Percentiles rank a stretch among this genome's conserved stretches.
Evolutionary conservation across 345 rosid genomes (phyloP).

Genomic region (Nasturtium officinale): DNA sequence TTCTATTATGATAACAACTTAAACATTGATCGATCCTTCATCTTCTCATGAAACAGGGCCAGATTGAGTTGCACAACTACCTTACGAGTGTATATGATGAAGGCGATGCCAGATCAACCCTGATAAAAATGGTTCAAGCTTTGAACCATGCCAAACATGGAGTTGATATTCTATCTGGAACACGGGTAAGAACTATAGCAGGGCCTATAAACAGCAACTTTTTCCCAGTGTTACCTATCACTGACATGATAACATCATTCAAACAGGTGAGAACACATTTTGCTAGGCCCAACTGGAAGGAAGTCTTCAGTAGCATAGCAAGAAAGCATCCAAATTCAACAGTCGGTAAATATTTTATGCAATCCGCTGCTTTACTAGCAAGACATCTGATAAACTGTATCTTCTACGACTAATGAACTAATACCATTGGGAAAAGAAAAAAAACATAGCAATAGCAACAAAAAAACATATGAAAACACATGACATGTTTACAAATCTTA

Average conservation of each 20-base stretch:
- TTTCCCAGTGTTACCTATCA: conserved; percentile 6
- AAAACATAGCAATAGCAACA: background rate
- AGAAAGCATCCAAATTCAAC: conserved; percentile 81
- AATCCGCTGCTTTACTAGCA: conserved; percentile 15
- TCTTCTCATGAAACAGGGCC: conserved; percentile 58
- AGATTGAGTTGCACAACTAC: conserved; percentile 92
- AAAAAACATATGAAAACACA: background rate
- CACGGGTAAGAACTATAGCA: conserved; percentile 59
- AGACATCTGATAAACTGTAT: background rate
- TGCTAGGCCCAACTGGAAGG: conserved; percentile 96
- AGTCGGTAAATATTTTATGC: conserved; percentile 56
- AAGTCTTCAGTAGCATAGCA: conserved; percentile 77
- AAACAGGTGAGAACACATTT: conserved; percentile 92
- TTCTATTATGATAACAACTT: background rate
- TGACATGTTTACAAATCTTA: background rate
- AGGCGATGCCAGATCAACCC: conserved; percentile 94
- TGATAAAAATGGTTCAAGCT: conserved; percentile 98
- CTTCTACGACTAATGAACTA: background rate
- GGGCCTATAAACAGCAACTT: background rate
- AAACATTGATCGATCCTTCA: background rate
- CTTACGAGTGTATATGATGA: conserved; percentile 98
- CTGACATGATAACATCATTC: conserved; percentile 19
- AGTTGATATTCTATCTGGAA: conserved; percentile 92
- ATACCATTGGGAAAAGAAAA: background rate
- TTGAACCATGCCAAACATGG: conserved; percentile 95